Evolutionary conservation across 768 basidiomycete genomes (phyloP).

Genomic region (Hygrophorus pudorinus): DNA sequence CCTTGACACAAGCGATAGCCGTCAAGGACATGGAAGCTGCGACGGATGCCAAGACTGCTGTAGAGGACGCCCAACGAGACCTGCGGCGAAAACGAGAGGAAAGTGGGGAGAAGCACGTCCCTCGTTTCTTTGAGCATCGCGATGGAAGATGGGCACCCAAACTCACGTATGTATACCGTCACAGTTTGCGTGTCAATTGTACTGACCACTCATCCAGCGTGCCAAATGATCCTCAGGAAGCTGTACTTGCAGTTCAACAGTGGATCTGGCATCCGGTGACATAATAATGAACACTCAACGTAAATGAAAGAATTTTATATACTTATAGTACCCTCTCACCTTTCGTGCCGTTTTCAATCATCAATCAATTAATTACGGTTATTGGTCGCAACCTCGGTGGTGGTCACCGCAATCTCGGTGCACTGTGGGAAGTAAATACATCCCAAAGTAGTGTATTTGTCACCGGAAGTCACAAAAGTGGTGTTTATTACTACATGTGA

Average conservation of each 20-base stretch:
- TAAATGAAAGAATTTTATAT: neutral
- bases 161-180: constrained; percentile 43
- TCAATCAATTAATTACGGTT: too few species aligned
- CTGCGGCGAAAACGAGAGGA: constrained; percentile 65
- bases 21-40: constrained; percentile 91
- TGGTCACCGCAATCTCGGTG: too few species aligned
- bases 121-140: constrained; percentile 69
- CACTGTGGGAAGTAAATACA: too few species aligned
- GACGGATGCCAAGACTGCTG: constrained; percentile 77
- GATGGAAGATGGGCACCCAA: constrained; percentile 82
- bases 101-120: constrained; percentile 53
- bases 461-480: too few species aligned
- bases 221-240: constrained; percentile 58
- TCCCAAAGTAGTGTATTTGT: too few species aligned
- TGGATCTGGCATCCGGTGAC: constrained; percentile 62
- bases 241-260: constrained; percentile 53
- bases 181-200: constrained; percentile 6
- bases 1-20: constrained; percentile 77
- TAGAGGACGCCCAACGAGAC: constrained; percentile 91
- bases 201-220: constrained; percentile 34
- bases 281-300: constrained; percentile 1
- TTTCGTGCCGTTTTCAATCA: neutral
- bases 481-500: too few species aligned
- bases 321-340: neutral
- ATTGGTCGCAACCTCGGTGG: too few species aligned